Base-by-base conservation (phyloP, 1,284 basidiomycete species). In the Marasmius fiardii region DNA sequence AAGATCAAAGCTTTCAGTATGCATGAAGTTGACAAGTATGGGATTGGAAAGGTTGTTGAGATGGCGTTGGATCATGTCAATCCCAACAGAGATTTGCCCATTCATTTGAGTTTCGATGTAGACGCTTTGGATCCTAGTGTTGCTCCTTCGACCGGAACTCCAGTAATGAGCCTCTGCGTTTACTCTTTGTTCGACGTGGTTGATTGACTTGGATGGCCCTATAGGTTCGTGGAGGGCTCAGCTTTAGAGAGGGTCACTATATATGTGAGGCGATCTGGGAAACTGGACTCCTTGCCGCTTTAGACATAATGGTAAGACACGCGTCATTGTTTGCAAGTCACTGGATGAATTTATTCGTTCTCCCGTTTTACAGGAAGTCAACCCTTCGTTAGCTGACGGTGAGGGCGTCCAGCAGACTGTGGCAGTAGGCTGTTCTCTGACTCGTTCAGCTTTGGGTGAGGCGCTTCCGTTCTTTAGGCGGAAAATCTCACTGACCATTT, bases 1-100 rank as follows among this genome's bases (percentile, higher is more conserved):
- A 86, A 82, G 56, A 98, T 99, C 80, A 94, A 92, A 71, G 91
- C 89, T 10, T 99, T 92, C 79, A 92, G 89, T 60, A 99, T 99
- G 97, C 95, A 98, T 75, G 93, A 99, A 62, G 90, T 99, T 53
- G 97, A 99, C 76, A 92, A 87, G 74, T 91, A 93, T 67, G 97
- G 97, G 49, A 99, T 99, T 62, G 96, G 93, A 26, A 85, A 86
- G 66, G 92, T 98, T 55, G 88, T 98, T 56, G 93, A 98, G 68
- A 92, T 95, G 92, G 97, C 95, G 33, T 77, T 99, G 60, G 92
- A 97, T 68, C 83, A 93, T 70, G 88, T 99, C 65, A 98, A 97
- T 73, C 92, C 93, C 16, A 79, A 84, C 56, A 79, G 90, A 60
- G 81, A 89, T 60, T 77, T 82, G 43, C 97, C 97, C 16, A 92